phyloP scores from a whole-genome alignment of 192 early-diverging fungal genomes.

The Coemansia sp. region DNA sequence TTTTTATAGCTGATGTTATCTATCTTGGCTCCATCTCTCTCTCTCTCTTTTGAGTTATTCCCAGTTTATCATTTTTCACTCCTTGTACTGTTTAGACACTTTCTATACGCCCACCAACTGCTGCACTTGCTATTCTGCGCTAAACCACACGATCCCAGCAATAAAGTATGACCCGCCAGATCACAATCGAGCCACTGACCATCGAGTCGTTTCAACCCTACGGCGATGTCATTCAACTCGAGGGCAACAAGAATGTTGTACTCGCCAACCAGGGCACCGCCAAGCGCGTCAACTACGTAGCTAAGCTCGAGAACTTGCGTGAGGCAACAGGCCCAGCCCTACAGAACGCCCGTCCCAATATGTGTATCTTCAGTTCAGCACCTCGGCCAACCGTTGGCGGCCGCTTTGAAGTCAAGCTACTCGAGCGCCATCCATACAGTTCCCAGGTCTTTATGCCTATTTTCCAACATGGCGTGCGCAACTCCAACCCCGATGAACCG shows the following conservation, averaged over 20 bases:
- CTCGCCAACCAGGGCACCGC: conserved; percentile 78
- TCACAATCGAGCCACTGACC: conserved; percentile 67
- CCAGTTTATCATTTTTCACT: background rate
- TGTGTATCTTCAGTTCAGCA: conserved; percentile 68
- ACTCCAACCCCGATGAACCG: conserved; percentile 25
- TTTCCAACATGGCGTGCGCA: conserved; percentile 27
- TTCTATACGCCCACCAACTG: background rate
- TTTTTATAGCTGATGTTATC: background rate
- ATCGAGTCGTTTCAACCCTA: conserved; percentile 69
- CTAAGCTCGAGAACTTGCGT: conserved; percentile 60
- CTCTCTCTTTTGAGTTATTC: background rate
- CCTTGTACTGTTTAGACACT: background rate
- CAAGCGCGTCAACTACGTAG: conserved; percentile 69
- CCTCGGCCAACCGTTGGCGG: conserved; percentile 40
- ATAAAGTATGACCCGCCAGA: conserved; percentile 26
- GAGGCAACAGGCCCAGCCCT: conserved; percentile 25
- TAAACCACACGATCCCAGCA: background rate
- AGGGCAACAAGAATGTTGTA: conserved; percentile 49
- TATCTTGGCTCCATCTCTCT: background rate
- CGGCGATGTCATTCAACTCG: conserved; percentile 72
- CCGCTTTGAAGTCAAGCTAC: conserved; percentile 65
- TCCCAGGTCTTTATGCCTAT: conserved; percentile 89
- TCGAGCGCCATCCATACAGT: conserved; percentile 85
- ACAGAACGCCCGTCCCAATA: conserved; percentile 59
- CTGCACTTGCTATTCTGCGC: background rate